phyloP scores from a whole-genome alignment of 257 asterid genomes.

The Prunella vulgaris region DNA sequence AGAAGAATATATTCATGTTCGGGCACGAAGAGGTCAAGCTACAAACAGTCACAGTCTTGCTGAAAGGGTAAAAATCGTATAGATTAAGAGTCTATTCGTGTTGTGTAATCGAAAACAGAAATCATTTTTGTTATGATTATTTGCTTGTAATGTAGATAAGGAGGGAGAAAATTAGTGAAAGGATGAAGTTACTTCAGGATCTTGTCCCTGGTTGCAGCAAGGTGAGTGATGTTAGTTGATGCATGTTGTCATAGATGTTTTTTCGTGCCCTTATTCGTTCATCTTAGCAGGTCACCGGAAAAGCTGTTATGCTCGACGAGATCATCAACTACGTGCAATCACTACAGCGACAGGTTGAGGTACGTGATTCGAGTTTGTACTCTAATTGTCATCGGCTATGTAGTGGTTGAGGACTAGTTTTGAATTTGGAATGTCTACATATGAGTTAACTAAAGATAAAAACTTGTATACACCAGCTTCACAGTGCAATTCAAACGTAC shows the following conservation, averaged over 20 bases:
- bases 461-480: no score
- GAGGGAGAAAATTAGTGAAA: slow-evolving; percentile 86
- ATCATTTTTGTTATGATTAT: background rate
- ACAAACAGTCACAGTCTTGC: slow-evolving; percentile 91
- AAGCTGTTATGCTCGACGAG: slow-evolving; percentile 87
- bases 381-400: background rate
- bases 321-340: slow-evolving; percentile 84
- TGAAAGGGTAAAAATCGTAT: slow-evolving; percentile 54
- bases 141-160: slow-evolving; percentile 42
- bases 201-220: slow-evolving; percentile 91
- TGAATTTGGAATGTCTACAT: background rate
- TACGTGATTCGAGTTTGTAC: slow-evolving; percentile 13
- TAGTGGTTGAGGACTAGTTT: background rate
- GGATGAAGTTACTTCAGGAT: slow-evolving; percentile 90
- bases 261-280: background rate
- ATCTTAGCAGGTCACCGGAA: slow-evolving; percentile 64
- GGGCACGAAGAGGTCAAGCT: slow-evolving; percentile 83
- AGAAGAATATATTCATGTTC: slow-evolving; percentile 58
- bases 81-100: no score
- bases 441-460: background rate
- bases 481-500: background rate
- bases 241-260: background rate
- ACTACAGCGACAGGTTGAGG: slow-evolving; percentile 81
- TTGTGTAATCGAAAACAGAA: background rate
- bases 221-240: slow-evolving; percentile 35